Percentiles rank a stretch among this genome's conserved stretches.
phyloP scores from a whole-genome alignment of 1,284 basidiomycete species.

The Irpex sp. region DNA sequence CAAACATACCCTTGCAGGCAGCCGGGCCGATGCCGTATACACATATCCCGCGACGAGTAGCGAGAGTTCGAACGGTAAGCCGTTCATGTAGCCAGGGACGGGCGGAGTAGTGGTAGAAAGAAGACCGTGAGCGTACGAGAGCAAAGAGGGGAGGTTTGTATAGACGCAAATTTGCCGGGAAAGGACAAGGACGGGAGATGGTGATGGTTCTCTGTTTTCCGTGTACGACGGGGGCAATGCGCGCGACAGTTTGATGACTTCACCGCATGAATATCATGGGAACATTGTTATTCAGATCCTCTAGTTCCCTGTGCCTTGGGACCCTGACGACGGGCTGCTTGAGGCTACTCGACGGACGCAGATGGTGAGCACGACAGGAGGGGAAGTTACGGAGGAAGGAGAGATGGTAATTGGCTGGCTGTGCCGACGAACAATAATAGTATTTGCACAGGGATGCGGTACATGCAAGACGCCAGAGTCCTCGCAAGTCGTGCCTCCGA shows the following conservation, averaged over 20 bases:
- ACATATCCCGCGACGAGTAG: not conserved
- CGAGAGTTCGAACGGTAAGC: not conserved
- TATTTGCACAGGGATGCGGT: not conserved
- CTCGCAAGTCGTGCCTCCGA: not conserved
- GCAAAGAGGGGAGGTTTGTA: not conserved
- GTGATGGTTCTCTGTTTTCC: not conserved
- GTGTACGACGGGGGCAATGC: not conserved
- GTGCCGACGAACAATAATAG: not conserved
- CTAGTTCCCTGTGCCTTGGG: not conserved
- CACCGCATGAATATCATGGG: not conserved
- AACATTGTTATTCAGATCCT: not conserved
- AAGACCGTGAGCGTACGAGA: not conserved
- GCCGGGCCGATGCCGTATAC: not conserved
- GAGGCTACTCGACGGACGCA: not conserved
- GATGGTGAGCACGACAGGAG: too few species aligned
- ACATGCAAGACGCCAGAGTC: not conserved
- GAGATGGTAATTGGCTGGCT: not conserved
- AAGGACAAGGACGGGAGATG: not conserved
- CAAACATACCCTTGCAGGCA: not conserved
- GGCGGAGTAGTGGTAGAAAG: not conserved
- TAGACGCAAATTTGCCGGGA: not conserved
- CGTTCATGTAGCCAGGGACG: conserved; percentile 1
- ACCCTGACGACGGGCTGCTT: not conserved
- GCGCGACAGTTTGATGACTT: not conserved
- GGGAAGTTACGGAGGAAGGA: too few species aligned